Conservation (phyloP, 1,284 basidiomycete genomes). For the Puccinia hordei region DNA sequence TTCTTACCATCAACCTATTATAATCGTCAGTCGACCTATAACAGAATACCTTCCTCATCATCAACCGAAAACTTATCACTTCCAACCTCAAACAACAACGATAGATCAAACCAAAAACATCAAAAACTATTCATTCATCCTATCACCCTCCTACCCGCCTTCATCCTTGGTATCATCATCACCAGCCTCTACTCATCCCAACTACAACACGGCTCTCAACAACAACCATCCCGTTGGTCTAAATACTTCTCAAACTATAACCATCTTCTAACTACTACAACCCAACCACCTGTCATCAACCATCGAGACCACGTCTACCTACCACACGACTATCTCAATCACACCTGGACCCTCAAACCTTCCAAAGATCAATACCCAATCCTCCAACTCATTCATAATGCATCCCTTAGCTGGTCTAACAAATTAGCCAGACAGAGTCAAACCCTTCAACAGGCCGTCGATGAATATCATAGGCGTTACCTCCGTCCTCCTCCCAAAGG, state of each 20-base stretch:
- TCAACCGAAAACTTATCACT: too few relatives aligned
- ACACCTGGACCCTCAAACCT: slow-evolving; percentile 54
- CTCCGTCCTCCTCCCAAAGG: slow-evolving; percentile 61
- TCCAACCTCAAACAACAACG: background rate
- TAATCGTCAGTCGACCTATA: too few relatives aligned
- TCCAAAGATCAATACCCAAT: slow-evolving; percentile 54
- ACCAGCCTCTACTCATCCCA: slow-evolving; percentile 1
- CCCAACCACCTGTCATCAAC: slow-evolving; percentile 7
- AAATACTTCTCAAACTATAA: too few relatives aligned
- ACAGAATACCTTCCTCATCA: too few relatives aligned
- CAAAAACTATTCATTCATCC: slow-evolving; percentile 13
- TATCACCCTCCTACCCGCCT: slow-evolving; percentile 29
- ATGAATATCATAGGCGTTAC: slow-evolving; percentile 61
- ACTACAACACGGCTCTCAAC: background rate
- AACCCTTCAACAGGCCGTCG: slow-evolving; percentile 60
- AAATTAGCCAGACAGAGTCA: slow-evolving; percentile 58
- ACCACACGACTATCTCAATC: slow-evolving; percentile 32
- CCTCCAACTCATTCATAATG: slow-evolving; percentile 55
- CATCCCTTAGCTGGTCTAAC: slow-evolving; percentile 54
- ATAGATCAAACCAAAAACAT: background rate
- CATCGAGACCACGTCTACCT: slow-evolving; percentile 41
- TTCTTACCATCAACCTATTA: too few relatives aligned
- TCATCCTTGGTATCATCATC: slow-evolving; percentile 29
- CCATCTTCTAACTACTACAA: too few relatives aligned
- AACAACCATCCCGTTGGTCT: background rate